phyloP scores from a whole-genome alignment of 129 eudicot species.

The Lactuca sativa region DNA sequence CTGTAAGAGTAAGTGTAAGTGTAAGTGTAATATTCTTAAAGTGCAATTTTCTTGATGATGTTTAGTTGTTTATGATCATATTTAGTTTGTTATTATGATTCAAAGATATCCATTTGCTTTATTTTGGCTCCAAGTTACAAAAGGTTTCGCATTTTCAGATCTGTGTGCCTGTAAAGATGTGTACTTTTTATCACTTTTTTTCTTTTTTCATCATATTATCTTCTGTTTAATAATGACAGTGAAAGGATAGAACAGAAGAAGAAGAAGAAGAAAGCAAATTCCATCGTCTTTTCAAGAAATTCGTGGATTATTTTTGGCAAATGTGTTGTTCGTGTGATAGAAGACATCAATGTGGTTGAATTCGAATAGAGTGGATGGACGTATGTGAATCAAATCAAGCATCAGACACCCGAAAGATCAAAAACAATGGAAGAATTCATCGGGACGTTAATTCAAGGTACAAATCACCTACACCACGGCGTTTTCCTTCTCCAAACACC shows the following conservation, averaged over 20 bases:
- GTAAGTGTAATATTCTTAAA: conserved; percentile 19
- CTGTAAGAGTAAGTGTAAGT: conserved; percentile 25
- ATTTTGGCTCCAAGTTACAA: conserved; percentile 35
- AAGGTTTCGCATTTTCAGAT: conserved; percentile 44
- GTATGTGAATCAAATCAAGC: conserved; percentile 59
- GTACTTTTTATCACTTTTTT: conserved; percentile 39
- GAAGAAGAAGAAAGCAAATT: conserved; percentile 32
- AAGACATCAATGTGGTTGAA: conserved; percentile 66
- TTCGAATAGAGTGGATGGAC: conserved; percentile 83
- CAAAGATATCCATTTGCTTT: conserved; percentile 37
- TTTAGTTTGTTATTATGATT: conserved; percentile 31
- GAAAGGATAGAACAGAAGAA: conserved; percentile 26
- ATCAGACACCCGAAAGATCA: conserved; percentile 45
- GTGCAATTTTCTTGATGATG: conserved; percentile 16
- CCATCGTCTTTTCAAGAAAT: conserved; percentile 6
- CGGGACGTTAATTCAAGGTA: conserved; percentile 75
- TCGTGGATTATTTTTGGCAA: background rate
- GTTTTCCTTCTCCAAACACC: conserved; percentile 72
- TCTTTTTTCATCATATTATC: conserved; percentile 43
- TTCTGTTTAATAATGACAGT: conserved; percentile 40
- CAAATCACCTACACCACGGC: conserved; percentile 72
- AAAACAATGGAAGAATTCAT: conserved; percentile 54
- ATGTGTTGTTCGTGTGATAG: conserved; percentile 26
- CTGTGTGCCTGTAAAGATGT: conserved; percentile 73
- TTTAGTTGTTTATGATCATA: conserved; percentile 34